phyloP scores from a whole-genome alignment of 371 early-diverging fungal species.

The Funneliformis caledonium region DNA sequence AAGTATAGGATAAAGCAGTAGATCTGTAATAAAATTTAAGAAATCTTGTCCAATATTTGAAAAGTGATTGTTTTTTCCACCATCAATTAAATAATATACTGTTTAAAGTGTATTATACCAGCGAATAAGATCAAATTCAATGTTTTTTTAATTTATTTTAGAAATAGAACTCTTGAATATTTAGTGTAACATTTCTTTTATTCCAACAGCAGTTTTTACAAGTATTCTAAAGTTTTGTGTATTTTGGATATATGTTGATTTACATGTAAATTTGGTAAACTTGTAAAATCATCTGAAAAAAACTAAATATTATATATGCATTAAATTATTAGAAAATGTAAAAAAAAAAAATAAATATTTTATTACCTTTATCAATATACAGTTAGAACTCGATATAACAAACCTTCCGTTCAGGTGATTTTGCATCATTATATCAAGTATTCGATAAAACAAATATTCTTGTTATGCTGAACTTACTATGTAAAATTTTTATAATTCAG shows the following conservation, averaged over 20 bases:
- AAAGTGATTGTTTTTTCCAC: neutral
- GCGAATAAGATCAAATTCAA: neutral
- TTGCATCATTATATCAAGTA: too few relatives aligned
- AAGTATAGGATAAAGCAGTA: neutral
- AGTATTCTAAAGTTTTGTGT: neutral
- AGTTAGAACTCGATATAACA: too few relatives aligned
- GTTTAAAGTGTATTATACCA: constrained; percentile 1
- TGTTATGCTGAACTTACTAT: too few relatives aligned
- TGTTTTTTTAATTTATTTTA: neutral
- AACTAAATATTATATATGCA: neutral
- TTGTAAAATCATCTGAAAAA: neutral
- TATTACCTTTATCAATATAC: too few relatives aligned
- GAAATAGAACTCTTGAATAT: neutral
- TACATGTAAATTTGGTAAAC: constrained; percentile 10
- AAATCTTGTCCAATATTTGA: neutral
- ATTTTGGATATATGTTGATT: neutral
- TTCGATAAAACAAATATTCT: too few relatives aligned
- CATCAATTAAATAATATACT: neutral
- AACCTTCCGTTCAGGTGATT: too few relatives aligned
- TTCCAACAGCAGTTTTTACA: neutral
- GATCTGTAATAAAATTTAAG: neutral
- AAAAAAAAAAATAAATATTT: too few relatives aligned
- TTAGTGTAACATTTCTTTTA: neutral
- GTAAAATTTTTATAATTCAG: too few relatives aligned
- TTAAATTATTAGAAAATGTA: too few relatives aligned